These are phyloP conservation scores for Trichopus zeylanicus DNA, from an alignment of 116 monocot species.

Conservation along the genomic window DNA sequence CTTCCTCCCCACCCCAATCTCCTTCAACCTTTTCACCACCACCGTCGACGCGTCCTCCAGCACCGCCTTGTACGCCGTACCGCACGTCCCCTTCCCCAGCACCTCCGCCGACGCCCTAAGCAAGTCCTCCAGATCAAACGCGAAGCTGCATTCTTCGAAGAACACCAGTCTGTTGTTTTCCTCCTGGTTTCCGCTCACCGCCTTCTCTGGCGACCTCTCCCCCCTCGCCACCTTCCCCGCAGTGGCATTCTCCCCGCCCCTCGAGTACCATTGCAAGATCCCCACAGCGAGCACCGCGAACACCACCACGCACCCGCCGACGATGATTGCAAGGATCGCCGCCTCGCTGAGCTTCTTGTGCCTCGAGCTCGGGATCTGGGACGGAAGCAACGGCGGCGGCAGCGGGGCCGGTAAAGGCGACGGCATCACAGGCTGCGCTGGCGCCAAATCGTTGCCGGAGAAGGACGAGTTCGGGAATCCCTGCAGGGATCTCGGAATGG, in stretches of 20 bases:
- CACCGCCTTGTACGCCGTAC: slow-evolving; percentile 71
- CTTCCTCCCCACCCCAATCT: slow-evolving; percentile 59
- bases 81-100: slow-evolving; percentile 73
- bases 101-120: slow-evolving; percentile 80
- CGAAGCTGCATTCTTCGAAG: slow-evolving; percentile 59
- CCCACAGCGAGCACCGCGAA: slow-evolving; percentile 19
- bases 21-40: slow-evolving; percentile 86
- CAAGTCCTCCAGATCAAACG: slow-evolving; percentile 81
- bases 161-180: slow-evolving; percentile 57
- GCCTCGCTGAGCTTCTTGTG: slow-evolving; percentile 26
- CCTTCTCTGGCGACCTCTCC: slow-evolving; percentile 45
- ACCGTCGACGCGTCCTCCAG: slow-evolving; percentile 71
- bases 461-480: slow-evolving; percentile 29
- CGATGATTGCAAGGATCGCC: slow-evolving; percentile 37
- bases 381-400: slow-evolving; percentile 1
- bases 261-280: slow-evolving; percentile 23
- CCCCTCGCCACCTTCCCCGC: slow-evolving; percentile 34
- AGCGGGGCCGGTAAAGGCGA: slow-evolving; percentile 13
- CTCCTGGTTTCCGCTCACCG: slow-evolving; percentile 24
- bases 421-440: background rate
- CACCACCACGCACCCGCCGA: slow-evolving; percentile 33
- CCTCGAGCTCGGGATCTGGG: background rate
- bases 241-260: slow-evolving; percentile 3
- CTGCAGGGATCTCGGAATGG: slow-evolving; percentile 31
- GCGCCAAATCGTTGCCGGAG: slow-evolving; percentile 16